These are phyloP conservation scores for Punica granatum DNA, from an alignment of 345 rosid species.

Conservation along the genomic window DNA sequence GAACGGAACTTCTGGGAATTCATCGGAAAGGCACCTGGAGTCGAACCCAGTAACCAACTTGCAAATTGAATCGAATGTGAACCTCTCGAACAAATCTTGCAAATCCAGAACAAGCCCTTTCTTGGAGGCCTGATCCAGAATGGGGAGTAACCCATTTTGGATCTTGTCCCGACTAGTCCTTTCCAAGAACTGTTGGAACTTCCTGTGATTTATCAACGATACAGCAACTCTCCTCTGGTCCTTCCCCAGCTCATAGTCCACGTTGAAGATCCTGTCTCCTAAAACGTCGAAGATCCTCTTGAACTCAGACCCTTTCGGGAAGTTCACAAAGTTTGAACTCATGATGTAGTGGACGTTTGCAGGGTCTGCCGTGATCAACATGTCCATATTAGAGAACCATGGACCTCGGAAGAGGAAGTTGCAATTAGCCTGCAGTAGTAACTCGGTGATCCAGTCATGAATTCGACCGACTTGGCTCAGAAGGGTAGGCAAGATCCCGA, in stretches of 20 bases:
- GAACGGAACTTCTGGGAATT: constrained; percentile 29
- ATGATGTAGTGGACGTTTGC: constrained; percentile 47
- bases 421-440: constrained; percentile 16
- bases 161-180: constrained; percentile 27
- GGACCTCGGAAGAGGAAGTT: constrained; percentile 36
- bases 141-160: constrained; percentile 30
- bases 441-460: constrained; percentile 6
- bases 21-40: constrained; percentile 27
- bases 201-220: constrained; percentile 20
- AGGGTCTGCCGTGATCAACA: constrained; percentile 40
- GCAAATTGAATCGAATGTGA: constrained; percentile 36
- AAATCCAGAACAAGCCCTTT: constrained; percentile 27
- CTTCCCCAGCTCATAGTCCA: constrained; percentile 40
- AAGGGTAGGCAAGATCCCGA: constrained; percentile 45
- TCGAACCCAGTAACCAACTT: constrained; percentile 35
- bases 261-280: constrained; percentile 53
- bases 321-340: constrained; percentile 49
- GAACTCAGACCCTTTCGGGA: constrained; percentile 52
- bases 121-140: constrained; percentile 32
- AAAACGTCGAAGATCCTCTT: constrained; percentile 40
- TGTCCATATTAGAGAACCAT: constrained; percentile 23
- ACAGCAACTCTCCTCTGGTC: constrained; percentile 33
- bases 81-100: constrained; percentile 40
- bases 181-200: constrained; percentile 23
- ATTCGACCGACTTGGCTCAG: neutral